Evolutionary conservation across 2,329 filamentous ascomycete species (phyloP).

Genomic region (Hypoxylon sp.): DNA sequence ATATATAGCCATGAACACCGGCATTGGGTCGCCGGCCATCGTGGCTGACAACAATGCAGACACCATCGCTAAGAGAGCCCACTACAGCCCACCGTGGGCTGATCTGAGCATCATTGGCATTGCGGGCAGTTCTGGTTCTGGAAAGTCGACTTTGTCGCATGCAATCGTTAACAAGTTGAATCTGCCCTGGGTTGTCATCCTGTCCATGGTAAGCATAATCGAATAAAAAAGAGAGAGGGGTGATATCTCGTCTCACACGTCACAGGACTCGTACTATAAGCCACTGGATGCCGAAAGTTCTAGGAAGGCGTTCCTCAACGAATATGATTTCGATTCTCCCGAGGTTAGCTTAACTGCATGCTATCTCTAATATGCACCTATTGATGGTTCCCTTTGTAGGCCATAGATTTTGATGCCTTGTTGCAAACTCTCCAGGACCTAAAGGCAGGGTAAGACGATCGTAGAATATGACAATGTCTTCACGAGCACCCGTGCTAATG

Average conservation of each 20-base stretch:
- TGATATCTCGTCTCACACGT: conserved; percentile 35
- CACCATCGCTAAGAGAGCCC: conserved; percentile 66
- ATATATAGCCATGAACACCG: conserved; percentile 42
- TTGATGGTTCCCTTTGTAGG: conserved; percentile 53
- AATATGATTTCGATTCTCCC: conserved; percentile 96
- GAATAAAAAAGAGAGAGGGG: conserved; percentile 29
- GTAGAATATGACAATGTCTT: conserved; percentile 35
- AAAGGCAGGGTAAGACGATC: conserved; percentile 81
- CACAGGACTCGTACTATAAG: conserved; percentile 96
- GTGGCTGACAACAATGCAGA: conserved; percentile 47
- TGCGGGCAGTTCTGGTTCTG: conserved; percentile 92
- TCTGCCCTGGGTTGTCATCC: conserved; percentile 95
- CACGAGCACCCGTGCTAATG: conserved; percentile 9
- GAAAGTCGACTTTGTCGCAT: conserved; percentile 92
- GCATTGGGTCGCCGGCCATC: conserved; percentile 40
- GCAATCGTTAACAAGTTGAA: conserved; percentile 91
- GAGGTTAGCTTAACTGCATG: conserved; percentile 57
- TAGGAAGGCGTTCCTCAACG: conserved; percentile 82
- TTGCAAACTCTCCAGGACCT: conserved; percentile 82
- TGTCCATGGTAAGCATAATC: conserved; percentile 79
- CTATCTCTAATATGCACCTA: conserved; percentile 14
- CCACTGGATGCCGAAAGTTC: conserved; percentile 82
- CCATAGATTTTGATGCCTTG: conserved; percentile 92
- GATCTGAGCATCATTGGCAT: conserved; percentile 97
- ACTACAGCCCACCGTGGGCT: conserved; percentile 95